phyloP scores from a whole-genome alignment of 2,329 filamentous ascomycete genomes.

The Colletotrichum sansevieriae region DNA sequence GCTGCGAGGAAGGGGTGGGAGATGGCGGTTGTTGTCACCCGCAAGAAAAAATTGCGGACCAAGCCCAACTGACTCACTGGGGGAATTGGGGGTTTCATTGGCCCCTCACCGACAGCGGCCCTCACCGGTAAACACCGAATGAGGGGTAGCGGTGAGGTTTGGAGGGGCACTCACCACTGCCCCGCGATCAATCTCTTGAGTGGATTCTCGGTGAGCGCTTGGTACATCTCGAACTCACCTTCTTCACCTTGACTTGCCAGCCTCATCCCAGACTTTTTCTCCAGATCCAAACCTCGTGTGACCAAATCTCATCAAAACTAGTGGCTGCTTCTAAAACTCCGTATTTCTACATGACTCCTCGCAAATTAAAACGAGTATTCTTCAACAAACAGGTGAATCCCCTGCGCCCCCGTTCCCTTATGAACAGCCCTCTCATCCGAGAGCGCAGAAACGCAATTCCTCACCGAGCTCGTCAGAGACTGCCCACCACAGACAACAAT shows the following conservation, averaged over 20 bases:
- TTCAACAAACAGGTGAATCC: constrained; percentile 71
- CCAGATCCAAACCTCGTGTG: too few relatives aligned
- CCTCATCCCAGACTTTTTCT: neutral
- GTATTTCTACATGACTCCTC: neutral
- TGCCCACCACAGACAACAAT: constrained; percentile 72
- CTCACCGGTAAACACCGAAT: constrained; percentile 21
- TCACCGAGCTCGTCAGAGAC: constrained; percentile 64
- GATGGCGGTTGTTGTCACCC: constrained; percentile 18
- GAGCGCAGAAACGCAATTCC: constrained; percentile 67
- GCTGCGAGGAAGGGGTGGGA: constrained; percentile 13
- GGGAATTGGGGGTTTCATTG: constrained; percentile 1
- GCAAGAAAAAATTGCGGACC: constrained; percentile 36
- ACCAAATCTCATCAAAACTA: too few relatives aligned
- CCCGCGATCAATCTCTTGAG: constrained; percentile 2
- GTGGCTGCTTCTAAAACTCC: neutral
- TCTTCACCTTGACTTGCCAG: neutral
- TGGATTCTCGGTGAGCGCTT: constrained; percentile 10
- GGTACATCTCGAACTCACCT: neutral
- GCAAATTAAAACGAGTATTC: constrained; percentile 66
- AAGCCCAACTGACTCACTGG: constrained; percentile 30
- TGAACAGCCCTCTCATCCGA: constrained; percentile 74
- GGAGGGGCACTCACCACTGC: neutral
- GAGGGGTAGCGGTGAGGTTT: constrained; percentile 29
- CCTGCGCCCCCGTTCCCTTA: constrained; percentile 74
- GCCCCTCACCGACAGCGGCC: neutral